phyloP scores from a whole-genome alignment of 2,329 filamentous ascomycete genomes.

The Fusarium sp. region DNA sequence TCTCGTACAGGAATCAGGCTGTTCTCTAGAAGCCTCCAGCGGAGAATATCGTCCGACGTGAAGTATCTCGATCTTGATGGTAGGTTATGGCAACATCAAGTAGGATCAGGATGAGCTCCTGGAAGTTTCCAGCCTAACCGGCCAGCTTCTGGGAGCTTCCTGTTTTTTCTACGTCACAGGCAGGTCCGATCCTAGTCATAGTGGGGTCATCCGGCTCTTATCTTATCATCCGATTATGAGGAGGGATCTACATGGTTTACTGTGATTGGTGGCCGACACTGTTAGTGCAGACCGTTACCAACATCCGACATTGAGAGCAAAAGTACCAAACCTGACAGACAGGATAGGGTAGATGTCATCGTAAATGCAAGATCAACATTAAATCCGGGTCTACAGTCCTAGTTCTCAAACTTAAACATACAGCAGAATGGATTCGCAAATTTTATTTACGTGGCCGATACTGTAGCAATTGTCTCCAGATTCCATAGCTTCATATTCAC shows the following conservation, averaged over 20 bases:
- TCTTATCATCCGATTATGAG: slow-evolving; percentile 39
- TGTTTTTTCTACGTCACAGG: slow-evolving; percentile 51
- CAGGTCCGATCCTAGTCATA: slow-evolving; percentile 26
- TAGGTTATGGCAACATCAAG: slow-evolving; percentile 42
- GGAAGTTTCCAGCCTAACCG: slow-evolving; percentile 47
- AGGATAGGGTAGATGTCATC: not conserved
- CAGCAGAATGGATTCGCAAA: not conserved
- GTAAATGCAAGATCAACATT: too few species aligned
- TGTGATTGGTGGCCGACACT: not conserved
- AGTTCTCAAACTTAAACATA: not conserved
- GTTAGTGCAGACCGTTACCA: not conserved
- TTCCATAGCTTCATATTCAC: slow-evolving; percentile 15
- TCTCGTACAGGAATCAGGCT: slow-evolving; percentile 32
- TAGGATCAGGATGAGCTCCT: slow-evolving; percentile 41
- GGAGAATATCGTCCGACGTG: slow-evolving; percentile 31
- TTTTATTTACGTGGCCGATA: not conserved
- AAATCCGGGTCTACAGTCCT: not conserved
- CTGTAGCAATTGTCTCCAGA: not conserved
- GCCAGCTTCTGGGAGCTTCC: slow-evolving; percentile 44
- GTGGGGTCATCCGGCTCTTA: slow-evolving; percentile 33
- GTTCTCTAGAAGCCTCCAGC: slow-evolving; percentile 25
- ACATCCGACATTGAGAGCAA: not conserved
- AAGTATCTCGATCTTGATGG: slow-evolving; percentile 41
- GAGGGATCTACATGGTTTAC: not conserved
- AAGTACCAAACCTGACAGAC: not conserved